phyloP scores from a whole-genome alignment of 768 basidiomycete species.

The Auriscalpium vulgare region DNA sequence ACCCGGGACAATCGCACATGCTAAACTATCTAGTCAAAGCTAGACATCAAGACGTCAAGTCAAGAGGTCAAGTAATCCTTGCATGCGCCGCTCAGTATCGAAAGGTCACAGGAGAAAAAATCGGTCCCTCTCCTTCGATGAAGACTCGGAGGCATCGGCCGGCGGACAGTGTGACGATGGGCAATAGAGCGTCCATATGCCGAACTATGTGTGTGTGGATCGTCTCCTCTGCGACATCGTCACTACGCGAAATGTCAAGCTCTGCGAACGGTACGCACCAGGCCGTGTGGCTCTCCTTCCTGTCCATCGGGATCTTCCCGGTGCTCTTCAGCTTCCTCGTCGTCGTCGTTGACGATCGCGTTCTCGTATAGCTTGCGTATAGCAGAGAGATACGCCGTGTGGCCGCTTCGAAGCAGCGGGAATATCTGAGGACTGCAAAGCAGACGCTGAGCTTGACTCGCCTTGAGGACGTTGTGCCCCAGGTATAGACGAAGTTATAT shows the following conservation, averaged over 20 bases:
- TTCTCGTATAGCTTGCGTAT: constrained; percentile 67
- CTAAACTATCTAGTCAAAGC: too few species aligned
- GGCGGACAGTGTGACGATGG: not conserved
- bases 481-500: too few species aligned
- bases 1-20: too few species aligned
- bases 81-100: constrained; percentile 16
- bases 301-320: not conserved
- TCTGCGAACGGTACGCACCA: not conserved
- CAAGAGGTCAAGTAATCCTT: too few species aligned
- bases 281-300: too few species aligned
- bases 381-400: constrained; percentile 61
- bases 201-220: constrained; percentile 3
- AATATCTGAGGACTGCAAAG: not conserved
- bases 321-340: constrained; percentile 22
- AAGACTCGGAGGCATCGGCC: not conserved
- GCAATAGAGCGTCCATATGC: not conserved
- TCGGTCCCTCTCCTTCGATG: too few species aligned
- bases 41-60: too few species aligned
- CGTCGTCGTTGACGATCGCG: constrained; percentile 53
- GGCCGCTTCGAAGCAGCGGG: constrained; percentile 46
- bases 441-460: too few species aligned
- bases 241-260: not conserved
- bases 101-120: too few species aligned
- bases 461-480: too few species aligned
- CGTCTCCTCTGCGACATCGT: constrained; percentile 2